Evolutionary conservation across 148 eudicot species (phyloP), one percentile per base, ranked within the genome.

Genomic region (Camellia japonica): DNA sequence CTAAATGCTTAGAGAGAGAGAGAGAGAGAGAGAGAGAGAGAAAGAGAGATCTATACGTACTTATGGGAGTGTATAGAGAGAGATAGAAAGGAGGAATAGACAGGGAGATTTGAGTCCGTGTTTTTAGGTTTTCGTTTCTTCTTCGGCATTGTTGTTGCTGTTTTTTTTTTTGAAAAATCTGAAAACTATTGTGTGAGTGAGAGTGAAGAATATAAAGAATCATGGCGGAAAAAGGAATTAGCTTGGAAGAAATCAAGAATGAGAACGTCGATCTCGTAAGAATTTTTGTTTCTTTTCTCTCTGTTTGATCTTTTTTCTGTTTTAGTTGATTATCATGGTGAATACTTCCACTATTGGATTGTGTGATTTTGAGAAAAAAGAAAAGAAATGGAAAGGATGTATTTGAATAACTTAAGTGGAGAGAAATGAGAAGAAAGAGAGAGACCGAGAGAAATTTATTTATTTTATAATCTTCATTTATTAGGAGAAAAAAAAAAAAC

Each of bases 181-280:
- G 38, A 30, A 30, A 30, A 30, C 38, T 30, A 30, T 30, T 30
- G 38, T 30, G 38, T 49, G 3, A 11, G 62, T 7, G 62, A 6
- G 62, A 58, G 62, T 49, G 20, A 15, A 67, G 18, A 67, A 61
- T 61, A 61, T 61, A 61, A 16, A 61, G 64, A 61, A 71, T 18
- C 3, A 80, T 71, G 83, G 86, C 80, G 20, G 79, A 73, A 2
- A 66, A 49, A 38, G 56, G 75, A 41, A 42, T 80, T 42, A 78
- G 83, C 51, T 81, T 87, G 81, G 80, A 86, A 61, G 87, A 83
- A 51, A 83, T 91, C 86, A 87, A 82, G 84, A 88, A 87, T 8
- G 95, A 91, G 76, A 85, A 80, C 59, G 83, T 90, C 55, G 95
- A 91, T 79, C 95, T 91, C 14, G 95, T 90, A 88, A 72, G 90